These are phyloP conservation scores for Ustilago bromivora DNA, from an alignment of 1,284 basidiomycete genomes.

Conservation along the genomic window DNA sequence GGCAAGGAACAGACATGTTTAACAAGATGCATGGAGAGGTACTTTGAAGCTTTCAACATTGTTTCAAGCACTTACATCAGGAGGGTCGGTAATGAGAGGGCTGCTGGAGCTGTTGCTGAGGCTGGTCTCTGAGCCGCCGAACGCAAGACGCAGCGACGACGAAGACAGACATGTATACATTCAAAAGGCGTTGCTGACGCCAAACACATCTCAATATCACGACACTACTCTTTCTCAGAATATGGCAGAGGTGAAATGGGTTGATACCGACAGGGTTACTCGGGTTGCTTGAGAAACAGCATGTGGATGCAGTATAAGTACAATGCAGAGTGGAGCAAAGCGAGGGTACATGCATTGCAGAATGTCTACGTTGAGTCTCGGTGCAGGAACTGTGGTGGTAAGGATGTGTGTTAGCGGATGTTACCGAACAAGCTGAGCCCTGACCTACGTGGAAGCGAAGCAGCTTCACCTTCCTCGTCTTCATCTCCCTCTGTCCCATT, in stretches of 20 bases:
- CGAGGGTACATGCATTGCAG: neutral
- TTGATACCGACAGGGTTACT: neutral
- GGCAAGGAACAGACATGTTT: conserved; percentile 66
- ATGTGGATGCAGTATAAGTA: neutral
- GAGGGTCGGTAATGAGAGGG: conserved; percentile 56
- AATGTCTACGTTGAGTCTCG: neutral
- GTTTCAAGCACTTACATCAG: conserved; percentile 62
- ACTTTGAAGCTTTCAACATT: conserved; percentile 68
- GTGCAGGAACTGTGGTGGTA: neutral
- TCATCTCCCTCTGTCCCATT: conserved; percentile 9
- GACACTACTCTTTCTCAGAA: neutral
- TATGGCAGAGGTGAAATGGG: neutral
- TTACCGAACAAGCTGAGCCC: conserved; percentile 40
- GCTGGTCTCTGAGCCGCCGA: conserved; percentile 29
- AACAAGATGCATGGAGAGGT: conserved; percentile 66
- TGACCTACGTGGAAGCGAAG: conserved; percentile 21
- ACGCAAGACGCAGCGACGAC: no score
- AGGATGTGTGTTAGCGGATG: conserved; percentile 13
- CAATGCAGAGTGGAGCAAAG: neutral
- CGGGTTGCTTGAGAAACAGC: neutral
- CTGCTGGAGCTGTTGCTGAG: conserved; percentile 47
- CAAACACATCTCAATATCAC: neutral
- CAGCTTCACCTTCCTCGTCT: conserved; percentile 3
- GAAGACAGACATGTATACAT: neutral
- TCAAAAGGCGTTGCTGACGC: neutral